Percentiles rank a stretch among this genome's conserved stretches.
Evolutionary conservation across 2,329 filamentous ascomycete species (phyloP).

Genomic region (Aspergillus piperis): DNA sequence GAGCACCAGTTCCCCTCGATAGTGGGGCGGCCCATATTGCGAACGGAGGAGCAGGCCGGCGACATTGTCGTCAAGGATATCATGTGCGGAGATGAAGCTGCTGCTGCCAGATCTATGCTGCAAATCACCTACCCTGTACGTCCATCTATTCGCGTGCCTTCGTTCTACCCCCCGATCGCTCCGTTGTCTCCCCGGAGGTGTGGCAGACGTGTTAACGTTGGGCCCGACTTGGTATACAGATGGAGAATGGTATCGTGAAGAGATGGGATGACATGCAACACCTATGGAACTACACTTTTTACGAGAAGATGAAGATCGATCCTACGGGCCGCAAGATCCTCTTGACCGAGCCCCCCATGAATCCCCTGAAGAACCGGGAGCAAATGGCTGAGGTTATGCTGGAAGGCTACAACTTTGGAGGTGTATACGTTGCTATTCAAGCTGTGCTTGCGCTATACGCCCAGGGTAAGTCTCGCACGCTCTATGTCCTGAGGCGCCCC

Average conservation of each 20-base stretch:
- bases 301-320: conserved; percentile 94
- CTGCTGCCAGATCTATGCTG: conserved; percentile 92
- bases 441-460: conserved; percentile 94
- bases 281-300: conserved; percentile 98
- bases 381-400: conserved; percentile 99
- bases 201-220: conserved; percentile 26
- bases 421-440: conserved; percentile 97
- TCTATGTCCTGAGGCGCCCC: conserved; percentile 11
- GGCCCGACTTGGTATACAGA: conserved; percentile 51
- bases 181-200: conserved; percentile 5
- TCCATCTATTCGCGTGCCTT: conserved; percentile 16
- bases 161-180: conserved; percentile 15
- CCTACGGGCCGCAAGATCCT: conserved; percentile 93
- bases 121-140: conserved; percentile 93
- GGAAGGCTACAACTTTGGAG: conserved; percentile 92
- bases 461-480: conserved; percentile 64
- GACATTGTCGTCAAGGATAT: conserved; percentile 88
- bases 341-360: conserved; percentile 95
- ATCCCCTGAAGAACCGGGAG: conserved; percentile 93
- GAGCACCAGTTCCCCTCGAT: conserved; percentile 98
- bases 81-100: conserved; percentile 99
- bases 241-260: conserved; percentile 99
- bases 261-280: conserved; percentile 99
- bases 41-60: conserved; percentile 84
- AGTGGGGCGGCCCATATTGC: conserved; percentile 94